Conservation (phyloP, 495 filamentous ascomycete genomes). For the Podospora bellae-mahoneyi region DNA sequence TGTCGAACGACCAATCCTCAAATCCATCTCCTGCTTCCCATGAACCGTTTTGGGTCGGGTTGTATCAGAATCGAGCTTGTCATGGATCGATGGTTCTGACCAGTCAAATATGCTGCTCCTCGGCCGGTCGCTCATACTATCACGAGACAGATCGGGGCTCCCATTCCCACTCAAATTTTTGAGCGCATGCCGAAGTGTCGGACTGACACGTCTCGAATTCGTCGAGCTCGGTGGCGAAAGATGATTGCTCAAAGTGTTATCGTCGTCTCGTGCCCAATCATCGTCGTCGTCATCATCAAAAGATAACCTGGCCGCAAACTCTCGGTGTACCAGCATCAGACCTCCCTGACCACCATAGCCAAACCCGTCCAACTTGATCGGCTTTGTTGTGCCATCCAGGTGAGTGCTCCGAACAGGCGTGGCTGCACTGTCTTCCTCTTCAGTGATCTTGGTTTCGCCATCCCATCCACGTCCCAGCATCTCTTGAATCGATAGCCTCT, state of each 20-base stretch:
- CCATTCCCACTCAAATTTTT: slow-evolving; percentile 42
- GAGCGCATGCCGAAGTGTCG: slow-evolving; percentile 43
- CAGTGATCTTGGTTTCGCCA: slow-evolving; percentile 55
- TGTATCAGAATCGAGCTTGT: slow-evolving; percentile 51
- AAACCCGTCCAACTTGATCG: slow-evolving; percentile 20
- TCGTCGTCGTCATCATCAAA: slow-evolving; percentile 63
- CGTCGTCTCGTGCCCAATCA: slow-evolving; percentile 58
- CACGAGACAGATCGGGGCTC: slow-evolving; percentile 30
- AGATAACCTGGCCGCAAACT: slow-evolving; percentile 44
- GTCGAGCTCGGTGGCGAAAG: slow-evolving; percentile 55
- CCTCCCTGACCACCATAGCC: slow-evolving; percentile 17
- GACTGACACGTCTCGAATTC: slow-evolving; percentile 46
- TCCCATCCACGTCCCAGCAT: slow-evolving; percentile 48
- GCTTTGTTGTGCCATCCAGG: slow-evolving; percentile 13
- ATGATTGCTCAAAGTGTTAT: slow-evolving; percentile 48
- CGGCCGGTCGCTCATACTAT: slow-evolving; percentile 44
- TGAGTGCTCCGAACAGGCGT: slow-evolving; percentile 52
- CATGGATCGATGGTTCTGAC: slow-evolving; percentile 65
- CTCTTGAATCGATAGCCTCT: slow-evolving; percentile 56
- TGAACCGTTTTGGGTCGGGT: slow-evolving; percentile 83
- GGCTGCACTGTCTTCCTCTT: slow-evolving; percentile 60
- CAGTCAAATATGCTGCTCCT: slow-evolving; percentile 78
- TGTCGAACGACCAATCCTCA: slow-evolving; percentile 67
- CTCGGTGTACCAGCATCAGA: slow-evolving; percentile 26
- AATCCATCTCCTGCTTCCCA: slow-evolving; percentile 74